Base-by-base conservation (phyloP, 1,284 basidiomycete species). In the Fistulinella staudtii region DNA sequence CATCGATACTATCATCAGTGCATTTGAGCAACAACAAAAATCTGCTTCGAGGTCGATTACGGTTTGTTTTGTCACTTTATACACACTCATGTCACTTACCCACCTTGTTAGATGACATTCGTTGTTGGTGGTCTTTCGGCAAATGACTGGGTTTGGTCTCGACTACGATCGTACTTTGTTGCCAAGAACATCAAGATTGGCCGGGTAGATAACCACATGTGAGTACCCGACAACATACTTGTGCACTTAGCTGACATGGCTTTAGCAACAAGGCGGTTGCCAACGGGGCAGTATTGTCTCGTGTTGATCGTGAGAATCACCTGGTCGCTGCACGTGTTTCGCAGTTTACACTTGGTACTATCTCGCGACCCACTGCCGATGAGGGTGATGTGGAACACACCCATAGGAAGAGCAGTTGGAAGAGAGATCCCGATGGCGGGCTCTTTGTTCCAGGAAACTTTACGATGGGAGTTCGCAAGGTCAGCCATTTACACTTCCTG, bases 181-280 rank as follows among this genome's bases (percentile, higher is more conserved):
- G 37, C 28, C 4, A 47, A 45, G 14, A 53, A 55, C 3, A 29
- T 68, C 9, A 39, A 43, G 0, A 45, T 66, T 9, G 53, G 40
- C 23, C 62, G 67, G 6, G 66, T 67, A 0, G 63, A 68, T 25
- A 54, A 57, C 20, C 54, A 43, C 13, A 29, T 55, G 53, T 53
- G 8, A 7, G 49, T 35, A n/a, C n/a, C n/a, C n/a, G n/a, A 4
- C 8, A 22, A 15, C 14, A 24, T 36, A 8, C 5, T 14, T 18
- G 7, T 10, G 4, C 4, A 2, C 8, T 20, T 8, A 34, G 9
- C 31, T 52, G 21, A 52, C 7, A 8, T 8, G 0, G n/a, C 41
- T 36, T 20, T 15, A 76, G 75, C 14, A 75, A 73, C 41, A 78
- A 77, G 51, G 74, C 74, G 0, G 76, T 77, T 2, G 69, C 75